Evolutionary conservation across 768 basidiomycete species (phyloP).

Genomic region (Lactifluus hygrophoroides): DNA sequence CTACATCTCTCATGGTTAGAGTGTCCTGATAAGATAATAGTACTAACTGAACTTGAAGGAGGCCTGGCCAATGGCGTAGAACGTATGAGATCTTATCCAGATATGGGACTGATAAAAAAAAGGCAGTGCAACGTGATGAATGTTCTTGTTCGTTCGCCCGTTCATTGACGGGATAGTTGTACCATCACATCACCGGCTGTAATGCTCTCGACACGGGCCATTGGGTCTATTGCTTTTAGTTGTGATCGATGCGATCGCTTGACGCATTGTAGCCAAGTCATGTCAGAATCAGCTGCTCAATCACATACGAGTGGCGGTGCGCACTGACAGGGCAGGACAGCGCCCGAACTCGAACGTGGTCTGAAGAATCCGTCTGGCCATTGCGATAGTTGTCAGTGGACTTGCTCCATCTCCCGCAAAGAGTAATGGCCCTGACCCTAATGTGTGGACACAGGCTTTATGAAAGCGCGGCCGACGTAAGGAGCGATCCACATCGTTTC

Average conservation of each 20-base stretch:
- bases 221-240: neutral
- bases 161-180: slow-evolving; percentile 11
- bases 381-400: too few relatives aligned
- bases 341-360: neutral
- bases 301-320: too few relatives aligned
- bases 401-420: too few relatives aligned
- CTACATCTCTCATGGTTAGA: slow-evolving; percentile 12
- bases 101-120: slow-evolving; percentile 17
- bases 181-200: slow-evolving; percentile 5
- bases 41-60: slow-evolving; percentile 9
- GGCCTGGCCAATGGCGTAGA: slow-evolving; percentile 10
- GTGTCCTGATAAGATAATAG: slow-evolving; percentile 14
- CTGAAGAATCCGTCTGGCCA: neutral
- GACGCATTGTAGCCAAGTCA: neutral
- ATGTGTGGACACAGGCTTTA: too few relatives aligned
- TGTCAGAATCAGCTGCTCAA: neutral
- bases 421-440: too few relatives aligned
- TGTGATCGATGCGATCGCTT: too few relatives aligned
- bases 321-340: neutral
- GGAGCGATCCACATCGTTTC: too few relatives aligned
- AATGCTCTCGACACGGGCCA: neutral
- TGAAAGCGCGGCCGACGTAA: too few relatives aligned
- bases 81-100: slow-evolving; percentile 1
- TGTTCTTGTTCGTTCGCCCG: neutral
- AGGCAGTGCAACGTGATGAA: slow-evolving; percentile 13